Conservation (phyloP, 2,329 filamentous ascomycete genomes). For the Scedosporium dehoogii region DNA sequence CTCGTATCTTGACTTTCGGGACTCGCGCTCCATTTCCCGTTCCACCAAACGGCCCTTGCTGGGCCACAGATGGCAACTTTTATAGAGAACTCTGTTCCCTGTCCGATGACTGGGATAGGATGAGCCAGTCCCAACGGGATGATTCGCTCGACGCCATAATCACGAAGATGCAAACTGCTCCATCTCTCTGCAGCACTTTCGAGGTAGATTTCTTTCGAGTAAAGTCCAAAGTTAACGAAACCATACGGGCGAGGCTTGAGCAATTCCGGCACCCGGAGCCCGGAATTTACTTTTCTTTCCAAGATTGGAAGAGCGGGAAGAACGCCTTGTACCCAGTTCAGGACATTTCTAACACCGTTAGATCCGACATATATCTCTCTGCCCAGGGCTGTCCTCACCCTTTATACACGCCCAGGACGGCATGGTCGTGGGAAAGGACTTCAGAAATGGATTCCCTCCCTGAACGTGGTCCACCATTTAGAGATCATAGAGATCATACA, state of each 20-base stretch:
- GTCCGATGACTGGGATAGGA: neutral
- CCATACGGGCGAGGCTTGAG: neutral
- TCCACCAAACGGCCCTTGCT: neutral
- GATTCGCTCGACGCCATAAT: neutral
- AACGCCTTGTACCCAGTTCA: neutral
- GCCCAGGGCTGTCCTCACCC: no score
- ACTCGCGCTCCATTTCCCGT: neutral
- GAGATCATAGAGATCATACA: no score
- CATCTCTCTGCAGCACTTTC: no score
- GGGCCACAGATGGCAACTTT: slow-evolving; percentile 1
- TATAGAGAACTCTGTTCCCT: neutral
- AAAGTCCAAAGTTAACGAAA: neutral
- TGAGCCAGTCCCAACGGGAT: neutral
- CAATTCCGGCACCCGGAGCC: slow-evolving; percentile 3
- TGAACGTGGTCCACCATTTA: no score
- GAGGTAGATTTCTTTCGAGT: no score
- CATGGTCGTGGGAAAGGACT: no score
- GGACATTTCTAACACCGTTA: neutral
- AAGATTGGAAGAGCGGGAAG: slow-evolving; percentile 6
- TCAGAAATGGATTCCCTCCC: no score
- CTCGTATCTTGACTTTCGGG: neutral
- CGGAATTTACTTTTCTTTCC: slow-evolving; percentile 2
- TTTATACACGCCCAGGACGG: no score
- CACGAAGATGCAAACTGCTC: neutral
- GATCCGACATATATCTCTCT: no score